These are phyloP conservation scores for Guadua angustifolia DNA, from an alignment of 176 grass and related monocot species.

Conservation along the genomic window DNA sequence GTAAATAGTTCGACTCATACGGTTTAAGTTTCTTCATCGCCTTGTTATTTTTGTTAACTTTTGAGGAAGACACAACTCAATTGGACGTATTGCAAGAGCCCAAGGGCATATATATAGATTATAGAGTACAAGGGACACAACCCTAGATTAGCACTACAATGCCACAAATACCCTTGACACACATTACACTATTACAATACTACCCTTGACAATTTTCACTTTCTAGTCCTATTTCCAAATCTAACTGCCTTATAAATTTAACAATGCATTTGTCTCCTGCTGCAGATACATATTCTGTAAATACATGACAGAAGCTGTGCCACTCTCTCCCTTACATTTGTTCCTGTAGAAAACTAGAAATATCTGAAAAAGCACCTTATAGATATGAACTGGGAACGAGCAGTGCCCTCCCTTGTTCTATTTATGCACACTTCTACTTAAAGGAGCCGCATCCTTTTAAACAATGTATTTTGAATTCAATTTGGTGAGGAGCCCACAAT, in stretches of 20 bases:
- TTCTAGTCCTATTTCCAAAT: slow-evolving; percentile 20
- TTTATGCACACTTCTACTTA: background rate
- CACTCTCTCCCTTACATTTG: background rate
- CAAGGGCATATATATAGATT: too few species aligned
- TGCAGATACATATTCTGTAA: slow-evolving; percentile 29
- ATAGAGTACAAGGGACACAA: too few species aligned
- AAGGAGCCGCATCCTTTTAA: background rate
- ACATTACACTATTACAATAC: too few species aligned
- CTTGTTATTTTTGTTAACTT: background rate
- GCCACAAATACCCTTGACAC: too few species aligned
- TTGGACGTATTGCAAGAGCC: too few species aligned
- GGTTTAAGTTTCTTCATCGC: background rate
- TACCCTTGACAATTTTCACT: background rate
- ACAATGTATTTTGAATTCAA: slow-evolving; percentile 4
- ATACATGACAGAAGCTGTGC: slow-evolving; percentile 14
- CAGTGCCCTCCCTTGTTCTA: background rate
- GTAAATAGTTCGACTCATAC: slow-evolving; percentile 25
- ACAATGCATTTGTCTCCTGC: slow-evolving; percentile 4
- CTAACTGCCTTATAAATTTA: background rate
- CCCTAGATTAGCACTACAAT: too few species aligned
- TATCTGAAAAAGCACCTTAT: slow-evolving; percentile 14
- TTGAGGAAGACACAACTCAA: too few species aligned
- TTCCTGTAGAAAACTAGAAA: background rate
- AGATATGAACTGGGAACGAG: slow-evolving; percentile 21
- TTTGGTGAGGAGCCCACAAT: background rate